Conservation (phyloP, 2,329 filamentous ascomycete species). For the Ampelomyces quisqualis region DNA sequence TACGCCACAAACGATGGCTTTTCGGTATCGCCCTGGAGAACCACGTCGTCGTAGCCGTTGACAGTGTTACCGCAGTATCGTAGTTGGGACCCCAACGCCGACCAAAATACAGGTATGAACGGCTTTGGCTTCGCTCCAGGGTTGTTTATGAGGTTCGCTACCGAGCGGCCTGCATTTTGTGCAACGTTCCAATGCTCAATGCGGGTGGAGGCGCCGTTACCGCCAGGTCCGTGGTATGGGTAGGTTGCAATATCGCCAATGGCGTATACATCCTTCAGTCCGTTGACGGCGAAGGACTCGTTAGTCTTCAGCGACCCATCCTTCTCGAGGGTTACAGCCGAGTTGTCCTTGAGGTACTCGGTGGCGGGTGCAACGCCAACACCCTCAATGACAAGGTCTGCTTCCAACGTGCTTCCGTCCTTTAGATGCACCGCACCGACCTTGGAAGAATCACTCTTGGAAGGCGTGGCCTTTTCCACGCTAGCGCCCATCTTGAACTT, state of each 20-base stretch:
- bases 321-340: conserved; percentile 67
- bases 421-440: conserved; percentile 82
- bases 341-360: conserved; percentile 74
- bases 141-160: conserved; percentile 73
- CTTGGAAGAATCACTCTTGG: conserved; percentile 63
- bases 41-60: conserved; percentile 80
- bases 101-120: conserved; percentile 97
- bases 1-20: conserved; percentile 84
- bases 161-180: conserved; percentile 83
- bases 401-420: conserved; percentile 79
- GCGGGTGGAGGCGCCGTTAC: conserved; percentile 69
- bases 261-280: conserved; percentile 81
- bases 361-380: conserved; percentile 88
- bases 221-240: conserved; percentile 88
- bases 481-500: conserved; percentile 81
- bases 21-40: conserved; percentile 70
- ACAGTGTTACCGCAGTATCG: conserved; percentile 89
- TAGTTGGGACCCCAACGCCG: conserved; percentile 82
- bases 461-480: conserved; percentile 80
- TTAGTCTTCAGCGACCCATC: conserved; percentile 87
- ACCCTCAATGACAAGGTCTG: conserved; percentile 88
- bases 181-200: conserved; percentile 99
- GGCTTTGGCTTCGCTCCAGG: conserved; percentile 62
- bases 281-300: conserved; percentile 73
- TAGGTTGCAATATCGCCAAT: conserved; percentile 94